Conservation (phyloP, 352 stramenopile genomes). For the Ophiocytium majus region DNA sequence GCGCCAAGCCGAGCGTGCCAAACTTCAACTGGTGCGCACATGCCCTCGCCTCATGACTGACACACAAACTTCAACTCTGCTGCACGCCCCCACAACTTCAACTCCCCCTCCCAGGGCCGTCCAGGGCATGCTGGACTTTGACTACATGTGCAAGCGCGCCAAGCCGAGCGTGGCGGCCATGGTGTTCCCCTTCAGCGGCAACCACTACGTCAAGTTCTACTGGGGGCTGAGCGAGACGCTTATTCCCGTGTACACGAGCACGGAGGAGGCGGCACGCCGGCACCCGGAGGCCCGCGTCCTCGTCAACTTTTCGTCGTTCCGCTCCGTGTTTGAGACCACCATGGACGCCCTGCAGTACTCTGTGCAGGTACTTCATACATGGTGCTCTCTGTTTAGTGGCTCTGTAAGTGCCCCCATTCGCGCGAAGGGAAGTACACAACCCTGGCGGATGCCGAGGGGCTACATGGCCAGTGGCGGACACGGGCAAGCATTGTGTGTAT, state of each 20-base stretch:
- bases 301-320: slow-evolving; percentile 96
- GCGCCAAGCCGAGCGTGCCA: slow-evolving; percentile 85
- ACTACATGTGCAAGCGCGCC: slow-evolving; percentile 92
- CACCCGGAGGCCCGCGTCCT: slow-evolving; percentile 86
- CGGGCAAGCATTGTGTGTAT: no score
- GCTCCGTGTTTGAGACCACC: slow-evolving; percentile 88
- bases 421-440: no score
- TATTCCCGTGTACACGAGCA: slow-evolving; percentile 55
- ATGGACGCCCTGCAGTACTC: slow-evolving; percentile 89
- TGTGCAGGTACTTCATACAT: slow-evolving; percentile 54
- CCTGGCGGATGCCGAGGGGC: no score
- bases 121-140: slow-evolving; percentile 96
- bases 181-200: slow-evolving; percentile 90
- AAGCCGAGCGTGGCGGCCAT: slow-evolving; percentile 84
- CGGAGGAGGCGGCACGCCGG: slow-evolving; percentile 78
- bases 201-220: slow-evolving; percentile 93
- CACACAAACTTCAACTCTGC: no score
- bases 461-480: no score
- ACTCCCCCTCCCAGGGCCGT: slow-evolving; percentile 51
- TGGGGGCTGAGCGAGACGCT: slow-evolving; percentile 69
- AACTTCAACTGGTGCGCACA: no score
- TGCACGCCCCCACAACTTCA: background rate
- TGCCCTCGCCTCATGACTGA: no score
- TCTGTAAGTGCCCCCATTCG: no score
- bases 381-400: no score